Conservation (phyloP, 1,284 basidiomycete species). For the Sporisorium scitamineum region DNA sequence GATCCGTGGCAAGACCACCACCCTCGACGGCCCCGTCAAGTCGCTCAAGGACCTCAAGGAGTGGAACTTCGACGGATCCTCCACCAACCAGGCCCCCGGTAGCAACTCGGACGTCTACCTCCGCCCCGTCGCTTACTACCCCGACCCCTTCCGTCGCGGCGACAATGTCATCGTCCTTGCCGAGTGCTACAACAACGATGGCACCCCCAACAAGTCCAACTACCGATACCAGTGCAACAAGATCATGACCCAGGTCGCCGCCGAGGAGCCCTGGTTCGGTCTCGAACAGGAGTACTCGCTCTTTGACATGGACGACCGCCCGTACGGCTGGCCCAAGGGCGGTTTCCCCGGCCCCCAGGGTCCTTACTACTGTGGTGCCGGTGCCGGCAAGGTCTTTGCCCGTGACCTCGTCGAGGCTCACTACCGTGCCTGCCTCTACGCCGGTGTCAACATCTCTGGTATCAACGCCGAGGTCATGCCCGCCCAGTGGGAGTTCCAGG, state of each 20-base stretch:
- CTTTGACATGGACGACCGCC: conserved; percentile 89
- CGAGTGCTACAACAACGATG: conserved; percentile 98
- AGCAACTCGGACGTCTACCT: conserved; percentile 99
- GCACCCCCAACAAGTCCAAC: conserved; percentile 98
- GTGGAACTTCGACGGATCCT: conserved; percentile 96
- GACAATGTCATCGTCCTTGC: conserved; percentile 75
- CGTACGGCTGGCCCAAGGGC: conserved; percentile 87
- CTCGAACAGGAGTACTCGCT: conserved; percentile 99
- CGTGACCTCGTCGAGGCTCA: conserved; percentile 99
- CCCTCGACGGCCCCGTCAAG: conserved; percentile 83
- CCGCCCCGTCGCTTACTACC: conserved; percentile 96
- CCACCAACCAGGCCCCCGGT: conserved; percentile 75
- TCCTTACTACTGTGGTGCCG: conserved; percentile 99
- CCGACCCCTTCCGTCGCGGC: conserved; percentile 98
- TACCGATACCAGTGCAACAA: conserved; percentile 72
- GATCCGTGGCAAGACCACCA: conserved; percentile 71
- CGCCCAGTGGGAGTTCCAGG: conserved; percentile 99
- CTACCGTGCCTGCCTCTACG: conserved; percentile 94
- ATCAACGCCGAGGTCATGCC: conserved; percentile 99
- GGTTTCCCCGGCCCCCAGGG: conserved; percentile 99
- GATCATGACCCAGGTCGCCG: conserved; percentile 64
- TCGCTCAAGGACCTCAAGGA: conserved; percentile 78
- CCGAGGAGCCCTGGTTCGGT: conserved; percentile 88
- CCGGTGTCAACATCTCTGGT: conserved; percentile 97
- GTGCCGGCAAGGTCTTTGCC: conserved; percentile 97